These are phyloP conservation scores for Jamesozyma rosinii DNA, from an alignment of 805 yeast species.

Conservation along the genomic window DNA sequence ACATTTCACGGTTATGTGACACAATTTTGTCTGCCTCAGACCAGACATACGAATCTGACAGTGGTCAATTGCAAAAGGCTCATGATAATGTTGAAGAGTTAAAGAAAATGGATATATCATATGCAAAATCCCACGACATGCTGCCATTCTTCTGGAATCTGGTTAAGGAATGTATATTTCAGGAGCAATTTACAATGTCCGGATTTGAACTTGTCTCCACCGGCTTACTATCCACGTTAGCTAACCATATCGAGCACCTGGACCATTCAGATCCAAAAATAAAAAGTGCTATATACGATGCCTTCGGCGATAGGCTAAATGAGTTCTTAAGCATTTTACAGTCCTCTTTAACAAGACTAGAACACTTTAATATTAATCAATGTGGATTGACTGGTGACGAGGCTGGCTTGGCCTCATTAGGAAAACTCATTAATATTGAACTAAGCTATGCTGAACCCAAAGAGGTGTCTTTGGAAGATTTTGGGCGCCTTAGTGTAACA, in stretches of 20 bases:
- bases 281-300: constrained; percentile 37
- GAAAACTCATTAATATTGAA: constrained; percentile 58
- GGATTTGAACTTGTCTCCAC: constrained; percentile 69
- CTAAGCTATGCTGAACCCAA: constrained; percentile 35
- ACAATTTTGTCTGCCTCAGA: constrained; percentile 12
- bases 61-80: constrained; percentile 12
- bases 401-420: constrained; percentile 50
- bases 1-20: constrained; percentile 10
- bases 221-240: constrained; percentile 41
- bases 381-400: constrained; percentile 34
- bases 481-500: background rate
- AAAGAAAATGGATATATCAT: constrained; percentile 14
- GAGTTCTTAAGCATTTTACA: constrained; percentile 52
- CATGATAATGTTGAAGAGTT: constrained; percentile 6
- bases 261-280: background rate
- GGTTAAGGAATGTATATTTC: constrained; percentile 31
- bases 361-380: constrained; percentile 53
- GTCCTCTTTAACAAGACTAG: constrained; percentile 64
- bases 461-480: constrained; percentile 46
- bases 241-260: constrained; percentile 3
- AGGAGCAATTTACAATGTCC: constrained; percentile 36
- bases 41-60: constrained; percentile 17
- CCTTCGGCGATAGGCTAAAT: constrained; percentile 30
- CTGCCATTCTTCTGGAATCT: constrained; percentile 33
- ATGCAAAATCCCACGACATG: constrained; percentile 21